A percentile compares a stretch with the other conserved stretches of the same genome.
Evolutionary conservation across 192 early-diverging fungal genomes (phyloP).

Genomic region (Coemansia brasiliensis): DNA sequence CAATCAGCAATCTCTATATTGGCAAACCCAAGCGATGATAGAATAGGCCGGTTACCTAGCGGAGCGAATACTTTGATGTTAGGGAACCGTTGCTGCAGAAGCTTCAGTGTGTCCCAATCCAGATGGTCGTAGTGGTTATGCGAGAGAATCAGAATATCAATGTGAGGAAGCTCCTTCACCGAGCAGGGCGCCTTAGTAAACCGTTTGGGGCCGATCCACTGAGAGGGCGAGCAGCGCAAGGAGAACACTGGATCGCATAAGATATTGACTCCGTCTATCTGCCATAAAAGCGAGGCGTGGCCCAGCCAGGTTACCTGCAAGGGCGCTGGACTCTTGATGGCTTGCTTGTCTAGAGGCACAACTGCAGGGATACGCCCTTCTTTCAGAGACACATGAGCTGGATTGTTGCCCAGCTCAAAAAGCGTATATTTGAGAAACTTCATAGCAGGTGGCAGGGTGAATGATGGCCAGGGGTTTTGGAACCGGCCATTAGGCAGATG

Average conservation of each 20-base stretch:
- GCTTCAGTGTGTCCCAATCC: constrained; percentile 66
- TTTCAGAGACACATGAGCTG: constrained; percentile 17
- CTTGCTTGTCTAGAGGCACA: constrained; percentile 19
- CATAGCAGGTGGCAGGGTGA: constrained; percentile 1
- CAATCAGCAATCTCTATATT: constrained; percentile 72
- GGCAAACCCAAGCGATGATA: constrained; percentile 57
- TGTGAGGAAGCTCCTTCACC: constrained; percentile 63
- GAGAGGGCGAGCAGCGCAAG: constrained; percentile 68
- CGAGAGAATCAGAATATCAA: constrained; percentile 75
- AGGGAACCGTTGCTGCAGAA: constrained; percentile 53
- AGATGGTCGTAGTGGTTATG: constrained; percentile 93
- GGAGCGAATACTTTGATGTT: constrained; percentile 69
- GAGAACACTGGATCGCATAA: constrained; percentile 79
- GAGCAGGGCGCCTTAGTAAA: constrained; percentile 64
- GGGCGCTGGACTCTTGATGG: constrained; percentile 13
- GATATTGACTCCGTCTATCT: constrained; percentile 65
- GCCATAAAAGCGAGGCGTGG: constrained; percentile 66
- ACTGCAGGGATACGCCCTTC: constrained; percentile 33
- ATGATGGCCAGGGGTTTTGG: constrained; percentile 67
- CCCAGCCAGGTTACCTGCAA: constrained; percentile 62
- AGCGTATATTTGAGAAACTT: constrained; percentile 18
- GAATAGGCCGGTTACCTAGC: constrained; percentile 71
- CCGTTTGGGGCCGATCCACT: constrained; percentile 68
- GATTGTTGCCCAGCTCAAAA: constrained; percentile 8
- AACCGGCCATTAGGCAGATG: constrained; percentile 61